phyloP scores from a whole-genome alignment of 805 yeast genomes.

The Suhomyces sp. region DNA sequence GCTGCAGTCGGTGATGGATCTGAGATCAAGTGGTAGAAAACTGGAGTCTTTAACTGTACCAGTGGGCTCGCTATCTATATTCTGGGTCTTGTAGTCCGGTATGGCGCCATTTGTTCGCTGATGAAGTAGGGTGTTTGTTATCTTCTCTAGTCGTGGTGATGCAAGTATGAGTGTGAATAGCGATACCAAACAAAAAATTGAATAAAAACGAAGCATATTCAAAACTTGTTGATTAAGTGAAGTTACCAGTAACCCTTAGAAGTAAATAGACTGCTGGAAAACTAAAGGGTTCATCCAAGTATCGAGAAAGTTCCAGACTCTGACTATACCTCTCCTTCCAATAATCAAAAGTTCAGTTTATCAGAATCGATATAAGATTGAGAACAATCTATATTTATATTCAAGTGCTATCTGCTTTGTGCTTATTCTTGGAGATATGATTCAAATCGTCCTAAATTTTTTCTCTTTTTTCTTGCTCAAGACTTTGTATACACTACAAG shows the following conservation, averaged over 20 bases:
- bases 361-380: neutral
- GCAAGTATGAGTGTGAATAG: constrained; percentile 9
- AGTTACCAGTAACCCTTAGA: neutral
- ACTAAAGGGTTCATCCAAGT: neutral
- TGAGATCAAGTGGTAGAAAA: constrained; percentile 32
- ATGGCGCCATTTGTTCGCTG: neutral
- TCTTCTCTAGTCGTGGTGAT: constrained; percentile 21
- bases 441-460: neutral
- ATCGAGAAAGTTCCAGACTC: neutral
- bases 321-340: too few relatives aligned
- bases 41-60: constrained; percentile 13
- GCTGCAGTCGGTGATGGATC: constrained; percentile 45
- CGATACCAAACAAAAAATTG: constrained; percentile 4
- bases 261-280: neutral
- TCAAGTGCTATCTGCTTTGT: neutral
- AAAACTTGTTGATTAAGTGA: neutral
- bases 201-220: neutral
- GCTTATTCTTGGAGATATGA: neutral
- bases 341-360: too few relatives aligned
- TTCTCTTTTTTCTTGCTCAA: neutral
- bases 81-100: neutral
- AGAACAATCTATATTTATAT: neutral
- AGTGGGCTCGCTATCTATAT: neutral
- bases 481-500: neutral
- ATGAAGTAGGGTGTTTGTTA: constrained; percentile 11